Evolutionary conservation across 2,329 filamentous ascomycete species (phyloP), one percentile per base, ranked within the genome.

Genomic region (Colletotrichum neosansevieriae): DNA sequence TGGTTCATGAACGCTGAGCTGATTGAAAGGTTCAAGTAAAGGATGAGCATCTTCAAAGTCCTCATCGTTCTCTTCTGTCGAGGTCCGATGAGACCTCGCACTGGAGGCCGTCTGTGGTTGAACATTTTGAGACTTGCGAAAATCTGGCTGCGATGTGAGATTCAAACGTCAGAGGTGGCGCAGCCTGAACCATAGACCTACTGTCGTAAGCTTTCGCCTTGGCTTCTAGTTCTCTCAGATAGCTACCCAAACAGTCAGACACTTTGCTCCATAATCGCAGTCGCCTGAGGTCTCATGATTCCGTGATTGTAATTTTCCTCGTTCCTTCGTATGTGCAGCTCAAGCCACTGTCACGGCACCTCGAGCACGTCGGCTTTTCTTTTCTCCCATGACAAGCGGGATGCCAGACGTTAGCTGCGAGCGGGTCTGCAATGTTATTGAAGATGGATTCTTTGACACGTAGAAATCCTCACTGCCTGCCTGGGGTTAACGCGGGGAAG

Each of bases 291-390:
- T 69, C 73, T 56, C 57, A 78, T 77, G 73, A 67, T 63, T 81
- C 79, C 17, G 78, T 78, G 15, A 81, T 72, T 4, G 75, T 70
- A 19, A 79, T 74, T 61, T 78, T 79, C 10, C 79, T 73, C 3
- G 77, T 74, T 44, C 75, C 76, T 49, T 77, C 78, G 49, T 80
- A 80, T n/a, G 75, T 63, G 53, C 79, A 80, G 34, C 70, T 71
- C 11, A 77, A 63, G 2, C 72, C 72, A 36, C 72, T 70, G 15
- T 76, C 76, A 21, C 74, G 75, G 56, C 79, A 80, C 61, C 78
- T 70, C 29, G 74, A 74, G 53, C 79, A 80, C 19, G 69, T 72
- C 2, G 79, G 79, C 51, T 76, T 77, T 12, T 80, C 77, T 59
- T 79, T 80, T n/a, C 21, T 34, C 32, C 53, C 60, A 40, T 34